Evolutionary conservation across 768 basidiomycete species (phyloP).

Genomic region (Suillus occidentalis): DNA sequence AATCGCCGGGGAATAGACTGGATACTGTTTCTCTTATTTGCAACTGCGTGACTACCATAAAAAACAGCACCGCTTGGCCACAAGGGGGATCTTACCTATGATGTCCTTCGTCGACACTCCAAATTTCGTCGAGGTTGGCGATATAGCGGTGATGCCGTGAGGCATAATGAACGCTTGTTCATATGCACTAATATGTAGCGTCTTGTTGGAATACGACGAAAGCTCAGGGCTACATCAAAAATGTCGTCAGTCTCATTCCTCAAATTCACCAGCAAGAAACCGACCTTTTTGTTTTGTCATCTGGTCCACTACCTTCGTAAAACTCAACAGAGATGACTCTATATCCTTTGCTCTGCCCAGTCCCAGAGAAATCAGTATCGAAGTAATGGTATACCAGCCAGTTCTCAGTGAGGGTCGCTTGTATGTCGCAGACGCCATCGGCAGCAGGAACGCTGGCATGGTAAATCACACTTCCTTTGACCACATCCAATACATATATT

Average conservation of each 20-base stretch:
- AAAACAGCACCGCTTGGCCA: constrained; percentile 1
- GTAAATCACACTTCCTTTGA: constrained; percentile 78
- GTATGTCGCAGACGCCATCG: constrained; percentile 57
- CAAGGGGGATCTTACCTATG: constrained; percentile 56
- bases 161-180: constrained; percentile 75
- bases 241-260: not conserved
- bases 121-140: constrained; percentile 80
- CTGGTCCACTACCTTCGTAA: constrained; percentile 72
- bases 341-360: constrained; percentile 61
- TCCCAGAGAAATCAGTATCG: constrained; percentile 51
- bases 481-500: constrained; percentile 76
- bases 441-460: constrained; percentile 52
- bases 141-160: constrained; percentile 63
- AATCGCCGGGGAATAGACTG: constrained; percentile 70
- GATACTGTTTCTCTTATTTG: constrained; percentile 72
- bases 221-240: constrained; percentile 45
- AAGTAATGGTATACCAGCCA: constrained; percentile 92
- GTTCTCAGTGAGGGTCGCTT: constrained; percentile 77
- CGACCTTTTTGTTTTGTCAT: constrained; percentile 74
- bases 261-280: constrained; percentile 19
- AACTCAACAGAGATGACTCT: constrained; percentile 82
- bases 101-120: constrained; percentile 88
- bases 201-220: constrained; percentile 55
- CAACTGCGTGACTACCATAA: constrained; percentile 49
- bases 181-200: constrained; percentile 52